Percentiles rank a stretch among this genome's conserved stretches.
These are phyloP conservation scores for Glaciozyma martinii DNA, from an alignment of 768 basidiomycete genomes.

Conservation along the genomic window DNA sequence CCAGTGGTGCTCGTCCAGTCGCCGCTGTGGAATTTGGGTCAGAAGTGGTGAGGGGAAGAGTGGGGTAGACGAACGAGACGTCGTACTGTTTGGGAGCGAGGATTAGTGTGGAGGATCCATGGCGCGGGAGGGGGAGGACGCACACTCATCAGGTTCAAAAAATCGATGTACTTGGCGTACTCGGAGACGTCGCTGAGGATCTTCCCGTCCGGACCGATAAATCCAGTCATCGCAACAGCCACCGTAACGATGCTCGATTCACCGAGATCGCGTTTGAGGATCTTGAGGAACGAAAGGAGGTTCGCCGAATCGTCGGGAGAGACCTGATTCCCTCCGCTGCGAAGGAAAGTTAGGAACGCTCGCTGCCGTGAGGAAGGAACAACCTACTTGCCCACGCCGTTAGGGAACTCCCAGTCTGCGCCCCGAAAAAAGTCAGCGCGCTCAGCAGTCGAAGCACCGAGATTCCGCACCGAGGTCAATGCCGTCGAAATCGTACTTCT, in stretches of 20 bases:
- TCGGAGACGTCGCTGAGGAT: conserved; percentile 57
- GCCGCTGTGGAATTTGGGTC: conserved; percentile 39
- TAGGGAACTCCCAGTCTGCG: conserved; percentile 2
- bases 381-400: not conserved
- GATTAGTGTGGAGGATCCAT: conserved; percentile 58
- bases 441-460: too few relatives aligned
- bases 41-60: conserved; percentile 59
- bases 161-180: conserved; percentile 65
- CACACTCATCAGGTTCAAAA: conserved; percentile 74
- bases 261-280: conserved; percentile 58
- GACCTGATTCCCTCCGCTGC: conserved; percentile 50
- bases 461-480: conserved; percentile 55
- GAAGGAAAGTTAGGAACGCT: not conserved
- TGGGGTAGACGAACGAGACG: conserved; percentile 56
- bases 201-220: conserved; percentile 52
- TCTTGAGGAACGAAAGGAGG: conserved; percentile 62
- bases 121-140: conserved; percentile 60
- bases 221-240: conserved; percentile 65
- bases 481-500: conserved; percentile 60
- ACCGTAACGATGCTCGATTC: conserved; percentile 58
- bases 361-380: not conserved
- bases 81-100: conserved; percentile 54
- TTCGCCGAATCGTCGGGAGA: conserved; percentile 56
- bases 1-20: conserved; percentile 55
- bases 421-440: not conserved